Base-by-base conservation (phyloP, 2,329 filamentous ascomycete genomes). In the Sarocladiaceae sp. region DNA sequence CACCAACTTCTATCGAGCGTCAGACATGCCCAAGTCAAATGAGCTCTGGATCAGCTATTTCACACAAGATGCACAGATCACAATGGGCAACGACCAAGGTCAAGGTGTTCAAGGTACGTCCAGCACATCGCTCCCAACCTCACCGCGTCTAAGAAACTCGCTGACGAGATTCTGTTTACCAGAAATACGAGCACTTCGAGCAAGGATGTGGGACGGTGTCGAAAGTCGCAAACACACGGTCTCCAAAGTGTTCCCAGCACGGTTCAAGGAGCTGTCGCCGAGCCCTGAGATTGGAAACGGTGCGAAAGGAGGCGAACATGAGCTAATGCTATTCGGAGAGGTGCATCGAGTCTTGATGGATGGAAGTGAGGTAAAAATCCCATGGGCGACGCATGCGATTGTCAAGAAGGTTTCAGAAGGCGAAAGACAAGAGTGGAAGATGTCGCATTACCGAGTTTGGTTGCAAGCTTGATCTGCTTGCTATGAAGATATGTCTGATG, bases 1-100 rank as follows among this genome's bases (percentile, higher is more conserved):
- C 54, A 65, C 66, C 52, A 61, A 62, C 28, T 78, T 78, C 58
- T 78, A 72, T 60, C 64, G 60, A 3, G 58, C 66, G 12, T 77
- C 75, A 22, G 75, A 78, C 56, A 67, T 66, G 22, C 59, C 61
- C 3, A 65, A 66, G n/a, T 60, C 62, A 54, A 69, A 74, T 46
- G 68, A 73, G 52, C 64, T 70, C 37, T 78, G 75, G 75, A 60
- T 72, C 15, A 60, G 62, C 28, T 69, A 62, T 35, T 78, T 77
- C 58, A 60, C 59, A 2, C 58, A 70, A 3, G 71, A 72, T 46
- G 75, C 74, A n/a, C 58, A 57, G 18, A 60, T 77, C 8, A 60
- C 68, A 5, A 71, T 78, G 52, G 74, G 69, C n/a, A 64, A 63
- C 15, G 69, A 69, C 49, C 59, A 59, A 28, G 74, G 67, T 2